Evolutionary conservation across 1,139 yeast genomes (phyloP).

Genomic region (Ogataea hybrid): DNA sequence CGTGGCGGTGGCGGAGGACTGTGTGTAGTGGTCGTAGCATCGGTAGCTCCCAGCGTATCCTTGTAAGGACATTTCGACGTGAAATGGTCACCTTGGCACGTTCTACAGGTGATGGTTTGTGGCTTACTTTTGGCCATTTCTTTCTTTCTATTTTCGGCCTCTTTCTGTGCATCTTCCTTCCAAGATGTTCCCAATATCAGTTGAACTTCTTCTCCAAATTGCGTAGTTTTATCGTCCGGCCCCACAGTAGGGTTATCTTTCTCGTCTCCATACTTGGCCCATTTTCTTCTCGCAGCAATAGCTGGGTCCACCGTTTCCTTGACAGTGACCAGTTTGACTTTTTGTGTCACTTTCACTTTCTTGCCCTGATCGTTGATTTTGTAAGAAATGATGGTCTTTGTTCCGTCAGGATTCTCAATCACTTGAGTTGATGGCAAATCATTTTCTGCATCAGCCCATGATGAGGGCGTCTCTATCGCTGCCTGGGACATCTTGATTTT

Average conservation of each 20-base stretch:
- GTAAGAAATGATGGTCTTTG: slow-evolving; percentile 82
- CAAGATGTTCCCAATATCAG: slow-evolving; percentile 66
- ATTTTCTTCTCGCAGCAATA: slow-evolving; percentile 69
- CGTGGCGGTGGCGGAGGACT: slow-evolving; percentile 24
- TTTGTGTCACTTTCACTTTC: slow-evolving; percentile 85
- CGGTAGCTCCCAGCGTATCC: slow-evolving; percentile 69
- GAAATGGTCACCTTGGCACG: slow-evolving; percentile 93
- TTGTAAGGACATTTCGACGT: slow-evolving; percentile 95
- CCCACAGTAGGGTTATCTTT: slow-evolving; percentile 67
- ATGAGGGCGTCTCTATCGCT: slow-evolving; percentile 12
- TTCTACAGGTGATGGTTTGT: slow-evolving; percentile 64
- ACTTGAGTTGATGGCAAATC: slow-evolving; percentile 69
- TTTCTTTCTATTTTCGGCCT: slow-evolving; percentile 59
- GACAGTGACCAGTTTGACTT: slow-evolving; percentile 70
- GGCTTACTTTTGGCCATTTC: slow-evolving; percentile 46
- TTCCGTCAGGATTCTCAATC: slow-evolving; percentile 79
- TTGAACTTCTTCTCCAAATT: slow-evolving; percentile 75
- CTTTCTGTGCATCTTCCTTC: slow-evolving; percentile 62
- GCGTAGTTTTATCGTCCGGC: slow-evolving; percentile 87
- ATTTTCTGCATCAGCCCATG: slow-evolving; percentile 66
- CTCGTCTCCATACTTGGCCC: slow-evolving; percentile 86
- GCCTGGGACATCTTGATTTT: slow-evolving; percentile 12
- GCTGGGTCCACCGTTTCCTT: slow-evolving; percentile 79
- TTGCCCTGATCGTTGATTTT: slow-evolving; percentile 76
- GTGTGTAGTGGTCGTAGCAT: slow-evolving; percentile 9